Evolutionary conservation across 2,329 filamentous ascomycete species (phyloP).

Genomic region (Dothideomycetes sp.): DNA sequence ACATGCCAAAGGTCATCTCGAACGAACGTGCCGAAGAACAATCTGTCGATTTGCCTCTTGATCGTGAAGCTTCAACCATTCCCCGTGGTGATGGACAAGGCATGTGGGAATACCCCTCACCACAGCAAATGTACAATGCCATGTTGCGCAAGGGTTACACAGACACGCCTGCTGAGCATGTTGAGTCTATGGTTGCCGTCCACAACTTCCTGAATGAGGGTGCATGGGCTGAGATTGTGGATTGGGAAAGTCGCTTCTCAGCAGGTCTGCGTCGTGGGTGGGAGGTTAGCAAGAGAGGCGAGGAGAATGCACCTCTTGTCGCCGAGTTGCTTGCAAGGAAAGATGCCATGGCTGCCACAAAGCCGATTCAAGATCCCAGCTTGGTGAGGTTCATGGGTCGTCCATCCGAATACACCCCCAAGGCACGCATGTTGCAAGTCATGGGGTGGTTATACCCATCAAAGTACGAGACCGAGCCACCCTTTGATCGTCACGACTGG

Average conservation of each 20-base stretch:
- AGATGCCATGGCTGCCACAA: slow-evolving; percentile 6
- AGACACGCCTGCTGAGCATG: slow-evolving; percentile 84
- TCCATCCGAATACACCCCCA: slow-evolving; percentile 82
- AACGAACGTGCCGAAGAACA: slow-evolving; percentile 65
- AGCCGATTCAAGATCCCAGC: slow-evolving; percentile 50
- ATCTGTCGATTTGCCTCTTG: slow-evolving; percentile 62
- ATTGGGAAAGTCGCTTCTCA: slow-evolving; percentile 82
- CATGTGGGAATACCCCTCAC: slow-evolving; percentile 96
- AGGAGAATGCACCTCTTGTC: slow-evolving; percentile 25
- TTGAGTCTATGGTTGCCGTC: slow-evolving; percentile 93
- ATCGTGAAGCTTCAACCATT: slow-evolving; percentile 79
- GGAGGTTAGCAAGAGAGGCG: slow-evolving; percentile 25
- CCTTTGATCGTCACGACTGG: slow-evolving; percentile 97
- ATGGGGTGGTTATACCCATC: slow-evolving; percentile 70
- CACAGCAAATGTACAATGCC: slow-evolving; percentile 99
- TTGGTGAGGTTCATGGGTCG: slow-evolving; percentile 82
- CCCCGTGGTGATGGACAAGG: slow-evolving; percentile 67
- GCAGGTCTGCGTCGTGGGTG: slow-evolving; percentile 53
- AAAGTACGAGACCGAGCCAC: slow-evolving; percentile 69
- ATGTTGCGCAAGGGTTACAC: slow-evolving; percentile 92
- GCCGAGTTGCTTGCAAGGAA: slow-evolving; percentile 20
- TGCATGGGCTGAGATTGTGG: slow-evolving; percentile 89
- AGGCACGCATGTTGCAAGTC: slow-evolving; percentile 74
- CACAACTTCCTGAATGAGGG: slow-evolving; percentile 98
- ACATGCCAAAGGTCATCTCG: slow-evolving; percentile 84